Evolutionary conservation across 257 asterid genomes (phyloP).

Genomic region (Lithospermum erythrorhizon): DNA sequence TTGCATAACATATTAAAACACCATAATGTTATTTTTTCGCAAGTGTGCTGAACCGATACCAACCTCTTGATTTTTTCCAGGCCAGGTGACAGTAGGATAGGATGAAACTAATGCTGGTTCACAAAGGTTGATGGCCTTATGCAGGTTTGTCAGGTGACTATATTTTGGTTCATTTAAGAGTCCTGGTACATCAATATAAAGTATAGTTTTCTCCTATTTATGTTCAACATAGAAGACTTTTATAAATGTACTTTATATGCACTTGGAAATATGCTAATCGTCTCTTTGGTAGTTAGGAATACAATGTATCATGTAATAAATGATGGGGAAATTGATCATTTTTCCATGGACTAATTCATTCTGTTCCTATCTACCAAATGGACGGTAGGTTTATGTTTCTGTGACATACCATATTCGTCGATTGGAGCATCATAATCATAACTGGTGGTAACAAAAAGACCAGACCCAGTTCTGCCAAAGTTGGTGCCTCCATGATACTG

Average conservation of each 20-base stretch:
- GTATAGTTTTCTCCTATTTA: background rate
- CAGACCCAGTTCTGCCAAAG: slow-evolving; percentile 62
- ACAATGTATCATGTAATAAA: background rate
- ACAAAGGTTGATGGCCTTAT: slow-evolving; percentile 74
- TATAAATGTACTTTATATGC: background rate
- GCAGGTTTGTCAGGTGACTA: slow-evolving; percentile 72
- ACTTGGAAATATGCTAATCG: background rate
- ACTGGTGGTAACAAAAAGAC: slow-evolving; percentile 67
- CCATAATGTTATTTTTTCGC: background rate
- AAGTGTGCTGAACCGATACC: background rate
- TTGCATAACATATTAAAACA: background rate
- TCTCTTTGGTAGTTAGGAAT: background rate
- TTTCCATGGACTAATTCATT: background rate
- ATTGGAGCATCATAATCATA: slow-evolving; percentile 86
- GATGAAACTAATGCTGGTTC: slow-evolving; percentile 85
- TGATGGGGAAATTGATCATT: background rate
- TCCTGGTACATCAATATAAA: slow-evolving; percentile 18
- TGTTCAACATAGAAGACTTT: background rate
- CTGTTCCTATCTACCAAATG: background rate
- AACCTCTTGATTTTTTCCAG: slow-evolving; percentile 82
- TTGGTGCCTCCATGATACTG: slow-evolving; percentile 87
- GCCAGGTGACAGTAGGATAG: slow-evolving; percentile 68
- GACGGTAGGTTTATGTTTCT: background rate
- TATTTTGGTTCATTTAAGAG: slow-evolving; percentile 64
- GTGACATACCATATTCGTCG: slow-evolving; percentile 55